phyloP scores from a whole-genome alignment of 768 basidiomycete species.

The Gloeophyllum trabeum region DNA sequence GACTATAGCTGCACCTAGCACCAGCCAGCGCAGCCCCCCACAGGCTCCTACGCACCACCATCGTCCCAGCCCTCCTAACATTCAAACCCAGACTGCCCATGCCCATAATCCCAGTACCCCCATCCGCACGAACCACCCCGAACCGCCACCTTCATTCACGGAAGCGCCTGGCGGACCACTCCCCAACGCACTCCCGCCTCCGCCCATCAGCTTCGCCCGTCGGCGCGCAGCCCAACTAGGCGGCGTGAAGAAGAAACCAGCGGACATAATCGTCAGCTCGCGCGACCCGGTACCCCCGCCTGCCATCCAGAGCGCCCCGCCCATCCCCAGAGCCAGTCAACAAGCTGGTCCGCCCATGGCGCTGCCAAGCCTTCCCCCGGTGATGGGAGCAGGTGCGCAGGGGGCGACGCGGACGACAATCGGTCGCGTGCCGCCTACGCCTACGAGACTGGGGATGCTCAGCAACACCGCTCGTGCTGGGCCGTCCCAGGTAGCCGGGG shows the following conservation, averaged over 20 bases:
- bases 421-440: constrained; percentile 63
- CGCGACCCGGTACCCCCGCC: constrained; percentile 49
- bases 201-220: constrained; percentile 68
- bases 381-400: constrained; percentile 28
- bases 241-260: constrained; percentile 55
- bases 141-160: constrained; percentile 16
- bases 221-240: constrained; percentile 59
- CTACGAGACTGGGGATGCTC: constrained; percentile 49
- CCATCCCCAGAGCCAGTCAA: constrained; percentile 36
- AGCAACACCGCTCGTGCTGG: constrained; percentile 29
- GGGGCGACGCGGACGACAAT: constrained; percentile 35
- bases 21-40: background rate
- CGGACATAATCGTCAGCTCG: constrained; percentile 71
- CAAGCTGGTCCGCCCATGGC: constrained; percentile 43
- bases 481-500: constrained; percentile 13
- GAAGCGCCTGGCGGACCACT: constrained; percentile 10
- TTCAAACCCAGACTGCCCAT: background rate
- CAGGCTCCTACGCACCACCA: background rate
- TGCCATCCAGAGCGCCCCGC: constrained; percentile 69
- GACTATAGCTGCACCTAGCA: background rate
- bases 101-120: too few species aligned
- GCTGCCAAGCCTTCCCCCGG: constrained; percentile 51
- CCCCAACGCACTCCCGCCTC: constrained; percentile 46
- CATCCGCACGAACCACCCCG: constrained; percentile 10
- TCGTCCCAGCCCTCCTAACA: background rate